Evolutionary conservation across 306 rosid species (phyloP).

Genomic region (Castanea crenata): DNA sequence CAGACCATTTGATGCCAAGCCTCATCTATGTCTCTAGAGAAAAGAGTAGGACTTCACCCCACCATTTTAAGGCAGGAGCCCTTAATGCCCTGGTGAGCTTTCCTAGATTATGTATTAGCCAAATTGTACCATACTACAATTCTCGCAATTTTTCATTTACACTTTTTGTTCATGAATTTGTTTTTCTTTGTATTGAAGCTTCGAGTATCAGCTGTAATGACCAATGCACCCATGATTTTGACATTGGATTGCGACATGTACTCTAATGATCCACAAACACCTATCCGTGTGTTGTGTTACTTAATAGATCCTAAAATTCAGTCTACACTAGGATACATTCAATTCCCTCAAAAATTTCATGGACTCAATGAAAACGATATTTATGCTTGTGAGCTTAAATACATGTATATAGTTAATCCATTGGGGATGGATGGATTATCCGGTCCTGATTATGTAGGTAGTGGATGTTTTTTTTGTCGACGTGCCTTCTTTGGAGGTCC

Average conservation of each 20-base stretch:
- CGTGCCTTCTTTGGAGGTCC: constrained; percentile 44
- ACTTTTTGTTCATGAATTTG: background rate
- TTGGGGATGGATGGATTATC: constrained; percentile 35
- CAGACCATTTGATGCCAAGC: constrained; percentile 31
- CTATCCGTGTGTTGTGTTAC: constrained; percentile 34
- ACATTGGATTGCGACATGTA: constrained; percentile 43
- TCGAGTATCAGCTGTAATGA: constrained; percentile 50
- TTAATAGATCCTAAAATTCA: constrained; percentile 19
- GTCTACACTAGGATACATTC: constrained; percentile 22
- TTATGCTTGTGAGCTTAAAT: constrained; percentile 18
- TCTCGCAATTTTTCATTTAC: too few species aligned
- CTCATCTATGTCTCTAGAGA: constrained; percentile 48
- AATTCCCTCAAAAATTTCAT: constrained; percentile 39
- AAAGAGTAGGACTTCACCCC: constrained; percentile 27
- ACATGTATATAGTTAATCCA: background rate
- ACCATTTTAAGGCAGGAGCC: constrained; percentile 55
- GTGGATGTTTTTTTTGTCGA: constrained; percentile 38
- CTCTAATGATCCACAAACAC: constrained; percentile 45
- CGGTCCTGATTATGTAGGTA: constrained; percentile 35
- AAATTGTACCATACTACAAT: too few species aligned
- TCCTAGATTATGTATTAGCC: too few species aligned
- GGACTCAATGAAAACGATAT: constrained; percentile 32
- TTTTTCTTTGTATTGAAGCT: constrained; percentile 13
- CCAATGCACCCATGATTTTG: constrained; percentile 38
- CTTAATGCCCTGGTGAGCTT: constrained; percentile 40